phyloP scores from a whole-genome alignment of 768 basidiomycete genomes.

The Hygrocybe punicea region DNA sequence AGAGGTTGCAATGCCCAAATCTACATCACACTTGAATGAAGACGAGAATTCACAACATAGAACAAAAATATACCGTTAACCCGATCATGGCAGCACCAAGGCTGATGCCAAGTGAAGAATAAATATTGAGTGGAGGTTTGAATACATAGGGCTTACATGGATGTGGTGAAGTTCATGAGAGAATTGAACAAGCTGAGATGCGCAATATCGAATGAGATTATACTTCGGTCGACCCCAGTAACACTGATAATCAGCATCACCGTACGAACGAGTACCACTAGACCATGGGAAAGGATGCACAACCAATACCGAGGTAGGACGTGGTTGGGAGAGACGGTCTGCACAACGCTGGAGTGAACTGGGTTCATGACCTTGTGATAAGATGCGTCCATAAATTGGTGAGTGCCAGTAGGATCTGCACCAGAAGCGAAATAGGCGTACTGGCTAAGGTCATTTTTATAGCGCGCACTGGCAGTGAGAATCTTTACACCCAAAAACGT shows the following conservation, averaged over 20 bases:
- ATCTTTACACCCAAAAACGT: no score
- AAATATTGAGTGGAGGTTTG: neutral
- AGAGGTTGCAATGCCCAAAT: neutral
- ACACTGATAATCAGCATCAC: neutral
- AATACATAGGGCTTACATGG: neutral
- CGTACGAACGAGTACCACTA: neutral
- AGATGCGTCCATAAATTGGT: no score
- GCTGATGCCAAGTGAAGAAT: neutral
- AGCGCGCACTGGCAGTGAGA: no score
- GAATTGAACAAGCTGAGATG: neutral
- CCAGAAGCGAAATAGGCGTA: no score
- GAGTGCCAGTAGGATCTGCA: no score
- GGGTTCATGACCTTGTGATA: no score
- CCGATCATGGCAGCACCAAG: neutral
- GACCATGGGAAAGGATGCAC: neutral
- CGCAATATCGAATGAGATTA: neutral
- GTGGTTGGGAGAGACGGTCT: constrained; percentile 7
- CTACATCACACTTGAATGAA: neutral
- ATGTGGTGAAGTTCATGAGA: neutral
- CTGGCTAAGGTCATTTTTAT: no score
- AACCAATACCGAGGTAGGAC: constrained; percentile 37
- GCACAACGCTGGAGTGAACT: no score
- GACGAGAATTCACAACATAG: neutral
- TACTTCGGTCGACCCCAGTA: neutral
- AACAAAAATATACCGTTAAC: neutral